phyloP scores from a whole-genome alignment of 2,329 filamentous ascomycete genomes.

The Curvularia sp. region DNA sequence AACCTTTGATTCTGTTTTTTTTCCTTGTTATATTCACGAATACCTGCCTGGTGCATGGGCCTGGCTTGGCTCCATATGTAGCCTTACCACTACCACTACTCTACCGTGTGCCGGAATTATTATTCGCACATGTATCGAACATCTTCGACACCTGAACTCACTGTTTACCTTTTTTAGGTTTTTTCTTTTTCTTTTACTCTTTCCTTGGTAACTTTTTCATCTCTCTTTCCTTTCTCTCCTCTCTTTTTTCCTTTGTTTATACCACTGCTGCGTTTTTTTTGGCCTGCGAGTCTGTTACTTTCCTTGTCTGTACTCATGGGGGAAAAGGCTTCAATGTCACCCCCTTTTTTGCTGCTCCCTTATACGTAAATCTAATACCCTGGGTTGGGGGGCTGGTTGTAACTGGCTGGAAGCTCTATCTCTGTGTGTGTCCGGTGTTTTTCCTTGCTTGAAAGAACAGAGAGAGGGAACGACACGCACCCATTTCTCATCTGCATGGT shows the following conservation, averaged over 20 bases:
- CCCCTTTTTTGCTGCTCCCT: not conserved
- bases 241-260: conserved; percentile 18
- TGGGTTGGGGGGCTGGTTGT: not conserved
- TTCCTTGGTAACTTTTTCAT: conserved; percentile 9
- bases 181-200: not conserved
- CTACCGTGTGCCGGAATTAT: not conserved
- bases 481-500: not conserved
- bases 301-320: not conserved
- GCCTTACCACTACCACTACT: not conserved
- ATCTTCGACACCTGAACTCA: conserved; percentile 18
- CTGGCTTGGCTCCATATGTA: conserved; percentile 8
- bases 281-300: not conserved
- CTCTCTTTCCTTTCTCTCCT: not conserved
- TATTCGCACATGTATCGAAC: conserved; percentile 12
- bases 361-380: conserved; percentile 13
- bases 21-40: conserved; percentile 26
- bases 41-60: conserved; percentile 40
- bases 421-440: not conserved
- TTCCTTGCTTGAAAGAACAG: not conserved
- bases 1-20: conserved; percentile 22
- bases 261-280: conserved; percentile 8
- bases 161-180: conserved; percentile 9
- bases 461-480: not conserved
- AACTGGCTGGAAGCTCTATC: not conserved
- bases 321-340: not conserved